Evolutionary conservation across 2,329 filamentous ascomycete species (phyloP).

Genomic region (Exophiala xenobiotica): DNA sequence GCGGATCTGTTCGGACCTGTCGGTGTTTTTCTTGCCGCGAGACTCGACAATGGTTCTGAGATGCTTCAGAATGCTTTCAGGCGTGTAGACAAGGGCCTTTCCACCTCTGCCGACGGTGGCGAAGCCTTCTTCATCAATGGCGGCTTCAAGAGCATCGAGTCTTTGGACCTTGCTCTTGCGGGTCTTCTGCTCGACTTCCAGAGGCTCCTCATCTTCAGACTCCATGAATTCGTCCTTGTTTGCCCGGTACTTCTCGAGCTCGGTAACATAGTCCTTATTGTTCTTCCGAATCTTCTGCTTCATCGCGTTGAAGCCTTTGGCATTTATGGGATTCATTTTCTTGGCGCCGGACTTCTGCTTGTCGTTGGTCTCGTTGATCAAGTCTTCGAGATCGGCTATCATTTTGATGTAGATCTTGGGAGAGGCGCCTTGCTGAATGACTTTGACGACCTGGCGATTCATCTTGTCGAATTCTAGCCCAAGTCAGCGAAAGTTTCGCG

Average conservation of each 20-base stretch:
- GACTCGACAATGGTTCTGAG: constrained; percentile 90
- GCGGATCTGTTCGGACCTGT: constrained; percentile 89
- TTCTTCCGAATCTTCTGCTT: constrained; percentile 99
- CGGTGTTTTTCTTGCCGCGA: constrained; percentile 98
- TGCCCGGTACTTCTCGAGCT: constrained; percentile 82
- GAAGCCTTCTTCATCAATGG: constrained; percentile 78
- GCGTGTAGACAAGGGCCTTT: constrained; percentile 85
- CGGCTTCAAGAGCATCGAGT: constrained; percentile 52
- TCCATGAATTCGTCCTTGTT: constrained; percentile 87
- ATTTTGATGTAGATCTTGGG: constrained; percentile 93
- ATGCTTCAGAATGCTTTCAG: constrained; percentile 98
- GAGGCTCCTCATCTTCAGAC: constrained; percentile 70
- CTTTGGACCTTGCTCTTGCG: constrained; percentile 48
- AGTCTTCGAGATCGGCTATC: constrained; percentile 89
- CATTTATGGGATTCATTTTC: constrained; percentile 98
- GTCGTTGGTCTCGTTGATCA: constrained; percentile 87
- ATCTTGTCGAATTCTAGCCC: constrained; percentile 85
- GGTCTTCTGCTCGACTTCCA: constrained; percentile 44
- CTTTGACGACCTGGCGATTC: constrained; percentile 79
- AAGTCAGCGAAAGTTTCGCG: constrained; percentile 4
- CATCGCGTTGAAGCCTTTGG: constrained; percentile 90
- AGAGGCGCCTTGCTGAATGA: constrained; percentile 71
- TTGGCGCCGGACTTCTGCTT: constrained; percentile 95
- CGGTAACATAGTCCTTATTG: constrained; percentile 87
- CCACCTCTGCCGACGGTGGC: constrained; percentile 85